phyloP scores from a whole-genome alignment of 768 basidiomycete species.

The Brasilioporus rufonigricans region DNA sequence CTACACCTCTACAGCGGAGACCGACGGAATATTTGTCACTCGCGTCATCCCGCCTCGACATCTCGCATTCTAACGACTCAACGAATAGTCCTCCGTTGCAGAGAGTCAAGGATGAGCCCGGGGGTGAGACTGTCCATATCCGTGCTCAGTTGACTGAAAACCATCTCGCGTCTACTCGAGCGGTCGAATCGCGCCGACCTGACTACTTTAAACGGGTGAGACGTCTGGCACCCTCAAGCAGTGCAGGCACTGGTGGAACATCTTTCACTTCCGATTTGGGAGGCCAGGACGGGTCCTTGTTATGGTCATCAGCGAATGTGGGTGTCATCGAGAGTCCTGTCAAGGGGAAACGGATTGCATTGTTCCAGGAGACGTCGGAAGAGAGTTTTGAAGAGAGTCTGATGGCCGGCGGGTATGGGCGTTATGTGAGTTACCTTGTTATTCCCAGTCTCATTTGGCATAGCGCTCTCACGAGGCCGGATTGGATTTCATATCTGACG shows the following conservation, averaged over 20 bases:
- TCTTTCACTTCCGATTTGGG: conserved; percentile 11
- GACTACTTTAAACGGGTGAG: conserved; percentile 68
- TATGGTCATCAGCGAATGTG: conserved; percentile 34
- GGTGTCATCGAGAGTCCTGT: conserved; percentile 69
- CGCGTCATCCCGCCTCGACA: not conserved
- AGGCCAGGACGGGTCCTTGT: conserved; percentile 12
- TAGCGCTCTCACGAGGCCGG: not conserved
- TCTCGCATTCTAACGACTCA: not conserved
- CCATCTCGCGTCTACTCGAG: conserved; percentile 45
- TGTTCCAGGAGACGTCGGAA: conserved; percentile 81
- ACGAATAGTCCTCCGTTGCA: not conserved
- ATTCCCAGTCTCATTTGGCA: not conserved
- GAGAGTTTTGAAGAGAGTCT: conserved; percentile 84
- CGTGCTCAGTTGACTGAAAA: conserved; percentile 52
- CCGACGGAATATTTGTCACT: not conserved
- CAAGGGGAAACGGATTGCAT: conserved; percentile 68
- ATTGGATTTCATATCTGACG: conserved; percentile 15
- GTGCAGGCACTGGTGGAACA: conserved; percentile 17
- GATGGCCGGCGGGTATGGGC: conserved; percentile 79
- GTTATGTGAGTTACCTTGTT: conserved; percentile 55
- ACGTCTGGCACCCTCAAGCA: conserved; percentile 40
- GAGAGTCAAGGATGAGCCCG: conserved; percentile 29
- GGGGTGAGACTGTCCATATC: conserved; percentile 61
- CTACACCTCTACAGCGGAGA: conserved; percentile 9
- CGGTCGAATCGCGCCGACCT: conserved; percentile 62